phyloP scores from a whole-genome alignment of 345 rosid species.

The Ceriops tagal region DNA sequence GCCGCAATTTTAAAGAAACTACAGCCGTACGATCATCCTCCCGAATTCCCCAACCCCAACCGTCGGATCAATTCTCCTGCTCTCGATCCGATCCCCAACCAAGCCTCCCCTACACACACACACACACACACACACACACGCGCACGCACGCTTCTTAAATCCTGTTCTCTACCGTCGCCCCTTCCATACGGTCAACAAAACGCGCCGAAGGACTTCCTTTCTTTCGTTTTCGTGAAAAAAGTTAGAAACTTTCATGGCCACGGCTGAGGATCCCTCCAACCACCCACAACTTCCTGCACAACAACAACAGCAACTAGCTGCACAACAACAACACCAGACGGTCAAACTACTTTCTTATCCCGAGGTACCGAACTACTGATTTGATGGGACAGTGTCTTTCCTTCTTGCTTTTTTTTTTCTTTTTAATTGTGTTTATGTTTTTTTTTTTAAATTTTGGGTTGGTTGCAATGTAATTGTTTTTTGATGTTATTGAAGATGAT shows the following conservation, averaged over 20 bases:
- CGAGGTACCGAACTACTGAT: slow-evolving; percentile 22
- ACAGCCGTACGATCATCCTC: slow-evolving; percentile 13
- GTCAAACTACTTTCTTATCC: slow-evolving; percentile 28
- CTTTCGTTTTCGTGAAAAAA: neutral
- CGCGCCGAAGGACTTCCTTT: neutral
- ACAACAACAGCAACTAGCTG: neutral
- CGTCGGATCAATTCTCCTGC: slow-evolving; percentile 10
- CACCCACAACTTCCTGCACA: neutral
- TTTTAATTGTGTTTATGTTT: neutral
- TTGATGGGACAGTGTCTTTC: neutral
- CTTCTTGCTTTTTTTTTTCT: neutral
- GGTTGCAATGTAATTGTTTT: neutral
- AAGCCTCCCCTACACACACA: neutral
- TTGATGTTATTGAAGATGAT: slow-evolving; percentile 45
- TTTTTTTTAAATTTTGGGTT: neutral
- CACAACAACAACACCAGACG: neutral
- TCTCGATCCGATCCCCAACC: slow-evolving; percentile 1
- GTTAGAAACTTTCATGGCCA: slow-evolving; percentile 6
- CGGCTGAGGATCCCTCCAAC: neutral
- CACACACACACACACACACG: too few species aligned
- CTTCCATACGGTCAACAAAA: neutral
- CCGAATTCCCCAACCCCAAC: slow-evolving; percentile 10
- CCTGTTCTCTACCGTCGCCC: neutral
- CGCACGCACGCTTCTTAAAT: slow-evolving; percentile 5
- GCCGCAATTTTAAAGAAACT: neutral